Evolutionary conservation across 139 green algal species (phyloP).

Genomic region (Chlamydomonas sp.): DNA sequence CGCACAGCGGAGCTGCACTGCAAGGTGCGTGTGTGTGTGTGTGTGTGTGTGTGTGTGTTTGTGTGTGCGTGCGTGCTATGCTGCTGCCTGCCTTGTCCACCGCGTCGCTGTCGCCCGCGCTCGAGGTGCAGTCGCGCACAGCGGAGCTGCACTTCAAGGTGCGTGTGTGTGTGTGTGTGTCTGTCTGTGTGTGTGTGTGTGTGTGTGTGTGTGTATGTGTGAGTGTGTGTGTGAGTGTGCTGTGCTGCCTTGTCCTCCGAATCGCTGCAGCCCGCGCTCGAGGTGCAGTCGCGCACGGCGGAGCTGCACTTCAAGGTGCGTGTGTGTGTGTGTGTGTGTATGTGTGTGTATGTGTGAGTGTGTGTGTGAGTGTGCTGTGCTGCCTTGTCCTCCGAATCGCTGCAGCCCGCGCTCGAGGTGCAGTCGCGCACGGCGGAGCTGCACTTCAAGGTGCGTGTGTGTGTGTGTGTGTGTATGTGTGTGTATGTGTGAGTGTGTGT

Average conservation of each 20-base stretch:
- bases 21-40: background rate
- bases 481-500: background rate
- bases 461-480: conserved; percentile 1
- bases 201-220: background rate
- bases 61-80: background rate
- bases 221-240: background rate
- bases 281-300: conserved; percentile 1
- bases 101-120: too few species aligned
- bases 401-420: too few species aligned
- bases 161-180: background rate
- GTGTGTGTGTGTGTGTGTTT: background rate
- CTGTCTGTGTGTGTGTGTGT: conserved; percentile 1
- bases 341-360: background rate
- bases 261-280: background rate
- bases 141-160: background rate
- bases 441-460: background rate
- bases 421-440: too few species aligned
- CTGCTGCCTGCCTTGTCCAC: background rate
- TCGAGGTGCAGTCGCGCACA: too few species aligned
- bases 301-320: too few species aligned
- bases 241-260: too few species aligned
- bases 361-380: background rate
- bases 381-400: too few species aligned
- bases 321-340: background rate
- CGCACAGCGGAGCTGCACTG: too few species aligned